Conservation (phyloP, 768 basidiomycete genomes). For the Tubosaeta sp. region DNA sequence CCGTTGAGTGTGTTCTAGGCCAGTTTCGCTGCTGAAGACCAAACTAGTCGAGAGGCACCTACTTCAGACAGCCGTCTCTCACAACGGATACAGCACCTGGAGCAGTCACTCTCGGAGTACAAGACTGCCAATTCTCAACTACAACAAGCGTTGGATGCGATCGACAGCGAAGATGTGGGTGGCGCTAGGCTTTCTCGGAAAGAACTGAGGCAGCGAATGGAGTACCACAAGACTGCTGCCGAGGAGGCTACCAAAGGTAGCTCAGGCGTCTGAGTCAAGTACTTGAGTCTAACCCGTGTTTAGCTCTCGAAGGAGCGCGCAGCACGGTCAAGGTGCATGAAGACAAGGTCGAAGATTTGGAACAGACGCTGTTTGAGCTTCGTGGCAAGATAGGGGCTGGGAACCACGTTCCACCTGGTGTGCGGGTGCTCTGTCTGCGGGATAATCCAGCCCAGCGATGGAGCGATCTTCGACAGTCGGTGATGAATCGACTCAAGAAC, state of each 20-base stretch:
- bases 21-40: conserved; percentile 60
- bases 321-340: conserved; percentile 36
- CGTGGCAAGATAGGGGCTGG: conserved; percentile 73
- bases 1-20: conserved; percentile 36
- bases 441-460: conserved; percentile 85
- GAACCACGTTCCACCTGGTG: conserved; percentile 66
- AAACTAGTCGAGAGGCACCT: conserved; percentile 30
- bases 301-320: conserved; percentile 45
- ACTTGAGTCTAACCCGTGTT: not conserved
- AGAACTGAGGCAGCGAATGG: conserved; percentile 39
- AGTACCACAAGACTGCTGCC: conserved; percentile 35
- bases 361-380: conserved; percentile 76
- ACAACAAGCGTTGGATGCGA: conserved; percentile 43
- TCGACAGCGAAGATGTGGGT: conserved; percentile 32
- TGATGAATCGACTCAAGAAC: conserved; percentile 66
- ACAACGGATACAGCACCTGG: conserved; percentile 51
- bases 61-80: conserved; percentile 30
- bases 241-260: conserved; percentile 41
- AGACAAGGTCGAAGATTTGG: conserved; percentile 62
- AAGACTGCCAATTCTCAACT: conserved; percentile 47
- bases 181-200: conserved; percentile 27
- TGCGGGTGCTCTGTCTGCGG: conserved; percentile 61
- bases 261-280: not conserved
- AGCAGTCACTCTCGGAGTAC: conserved; percentile 51
- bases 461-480: conserved; percentile 69